phyloP scores from a whole-genome alignment of 176 grass and related monocot genomes.

The Chloris gayana region DNA sequence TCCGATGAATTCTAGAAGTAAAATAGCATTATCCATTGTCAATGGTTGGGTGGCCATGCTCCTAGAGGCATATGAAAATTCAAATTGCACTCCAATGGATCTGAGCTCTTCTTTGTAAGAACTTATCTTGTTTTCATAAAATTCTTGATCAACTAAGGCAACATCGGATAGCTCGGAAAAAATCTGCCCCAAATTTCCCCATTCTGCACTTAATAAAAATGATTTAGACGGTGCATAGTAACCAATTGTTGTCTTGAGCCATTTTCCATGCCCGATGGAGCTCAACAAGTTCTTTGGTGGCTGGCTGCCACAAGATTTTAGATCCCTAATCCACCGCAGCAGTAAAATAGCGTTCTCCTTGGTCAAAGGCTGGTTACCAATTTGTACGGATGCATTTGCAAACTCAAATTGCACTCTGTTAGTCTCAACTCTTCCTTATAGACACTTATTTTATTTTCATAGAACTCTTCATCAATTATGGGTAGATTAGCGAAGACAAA shows the following conservation, averaged over 20 bases:
- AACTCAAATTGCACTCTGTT: slow-evolving; percentile 47
- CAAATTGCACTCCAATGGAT: slow-evolving; percentile 41
- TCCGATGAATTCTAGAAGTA: slow-evolving; percentile 15
- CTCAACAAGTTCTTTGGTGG: slow-evolving; percentile 1
- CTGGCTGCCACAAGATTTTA: neutral
- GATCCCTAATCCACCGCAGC: slow-evolving; percentile 24
- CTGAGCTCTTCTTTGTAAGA: slow-evolving; percentile 39
- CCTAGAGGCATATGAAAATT: slow-evolving; percentile 11
- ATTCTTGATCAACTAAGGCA: slow-evolving; percentile 43
- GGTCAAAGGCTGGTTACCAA: slow-evolving; percentile 14
- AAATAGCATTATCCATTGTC: slow-evolving; percentile 35
- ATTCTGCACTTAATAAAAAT: slow-evolving; percentile 29
- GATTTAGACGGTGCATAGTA: slow-evolving; percentile 28
- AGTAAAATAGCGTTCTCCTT: slow-evolving; percentile 21
- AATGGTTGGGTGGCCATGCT: slow-evolving; percentile 1
- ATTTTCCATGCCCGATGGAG: slow-evolving; percentile 37
- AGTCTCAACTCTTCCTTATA: slow-evolving; percentile 37
- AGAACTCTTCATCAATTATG: slow-evolving; percentile 51
- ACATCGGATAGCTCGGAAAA: slow-evolving; percentile 7
- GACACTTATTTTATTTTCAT: slow-evolving; percentile 21
- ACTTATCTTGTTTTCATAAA: slow-evolving; percentile 36
- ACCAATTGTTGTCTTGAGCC: slow-evolving; percentile 40
- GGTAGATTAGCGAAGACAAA: slow-evolving; percentile 23
- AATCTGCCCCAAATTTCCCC: slow-evolving; percentile 16
- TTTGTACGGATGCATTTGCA: slow-evolving; percentile 21